Conservation (phyloP, 768 basidiomycete species). For the Sarcodon sp. region DNA sequence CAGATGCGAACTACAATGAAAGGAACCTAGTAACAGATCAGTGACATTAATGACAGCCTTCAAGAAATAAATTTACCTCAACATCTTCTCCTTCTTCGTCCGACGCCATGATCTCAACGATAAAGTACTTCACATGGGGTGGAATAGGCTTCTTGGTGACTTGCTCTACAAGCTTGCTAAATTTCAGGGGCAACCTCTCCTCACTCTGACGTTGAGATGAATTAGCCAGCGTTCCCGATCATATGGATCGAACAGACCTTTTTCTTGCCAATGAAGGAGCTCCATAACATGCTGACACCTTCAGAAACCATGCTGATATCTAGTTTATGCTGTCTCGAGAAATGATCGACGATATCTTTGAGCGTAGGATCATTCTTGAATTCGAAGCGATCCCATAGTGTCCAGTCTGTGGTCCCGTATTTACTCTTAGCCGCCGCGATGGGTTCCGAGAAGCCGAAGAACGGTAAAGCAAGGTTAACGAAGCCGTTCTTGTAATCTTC, state of each 20-base stretch:
- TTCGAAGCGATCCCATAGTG: conserved; percentile 95
- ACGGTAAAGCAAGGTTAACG: conserved; percentile 92
- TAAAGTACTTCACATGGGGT: conserved; percentile 68
- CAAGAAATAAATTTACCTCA: conserved; percentile 40
- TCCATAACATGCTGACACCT: conserved; percentile 98
- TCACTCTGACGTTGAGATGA: conserved; percentile 45
- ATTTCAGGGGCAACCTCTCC: conserved; percentile 79
- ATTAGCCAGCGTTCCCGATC: background rate
- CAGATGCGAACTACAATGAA: conserved; percentile 69
- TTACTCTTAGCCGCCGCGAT: conserved; percentile 82
- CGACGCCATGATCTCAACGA: conserved; percentile 90
- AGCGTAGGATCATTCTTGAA: conserved; percentile 85
- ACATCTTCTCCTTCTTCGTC: conserved; percentile 94
- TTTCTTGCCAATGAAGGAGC: conserved; percentile 82
- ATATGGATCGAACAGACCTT: conserved; percentile 44
- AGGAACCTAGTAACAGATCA: conserved; percentile 40
- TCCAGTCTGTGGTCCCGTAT: conserved; percentile 87
- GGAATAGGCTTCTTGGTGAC: conserved; percentile 93
- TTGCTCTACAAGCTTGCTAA: conserved; percentile 82
- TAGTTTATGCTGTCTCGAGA: conserved; percentile 73
- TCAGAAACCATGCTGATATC: conserved; percentile 93
- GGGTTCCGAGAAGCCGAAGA: conserved; percentile 99
- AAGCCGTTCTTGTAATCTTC: conserved; percentile 99
- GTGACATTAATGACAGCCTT: conserved; percentile 1
- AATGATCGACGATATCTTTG: conserved; percentile 72